These are phyloP conservation scores for Raffaelea arxii DNA, from an alignment of 2,329 filamentous ascomycete genomes.

Conservation along the genomic window DNA sequence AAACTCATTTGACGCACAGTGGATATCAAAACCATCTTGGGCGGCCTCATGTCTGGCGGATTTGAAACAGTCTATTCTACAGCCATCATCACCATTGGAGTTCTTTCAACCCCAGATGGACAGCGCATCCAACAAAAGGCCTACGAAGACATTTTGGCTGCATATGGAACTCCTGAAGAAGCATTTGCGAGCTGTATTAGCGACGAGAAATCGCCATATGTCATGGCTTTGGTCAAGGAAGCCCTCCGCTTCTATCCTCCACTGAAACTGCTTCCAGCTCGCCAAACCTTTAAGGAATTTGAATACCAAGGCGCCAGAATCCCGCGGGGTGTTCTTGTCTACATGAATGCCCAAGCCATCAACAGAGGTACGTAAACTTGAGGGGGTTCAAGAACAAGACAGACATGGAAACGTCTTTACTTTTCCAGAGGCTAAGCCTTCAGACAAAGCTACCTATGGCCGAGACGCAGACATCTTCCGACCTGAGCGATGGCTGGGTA, in stretches of 20 bases:
- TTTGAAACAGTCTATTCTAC: constrained; percentile 5
- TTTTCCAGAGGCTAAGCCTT: too few species aligned
- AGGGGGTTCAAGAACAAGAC: too few species aligned
- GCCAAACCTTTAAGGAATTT: constrained; percentile 1
- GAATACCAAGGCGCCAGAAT: neutral
- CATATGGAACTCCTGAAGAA: neutral
- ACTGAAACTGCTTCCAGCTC: constrained; percentile 1
- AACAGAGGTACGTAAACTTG: constrained; percentile 3
- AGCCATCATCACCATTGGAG: neutral
- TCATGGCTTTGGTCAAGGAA: constrained; percentile 2
- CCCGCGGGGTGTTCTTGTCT: constrained; percentile 1
- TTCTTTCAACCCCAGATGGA: neutral
- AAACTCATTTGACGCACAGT: neutral
- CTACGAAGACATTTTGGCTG: constrained; percentile 1
- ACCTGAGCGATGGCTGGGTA: constrained; percentile 36
- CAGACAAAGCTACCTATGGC: constrained; percentile 30
- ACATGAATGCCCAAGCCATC: constrained; percentile 1
- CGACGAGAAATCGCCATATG: constrained; percentile 3
- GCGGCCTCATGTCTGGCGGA: constrained; percentile 6
- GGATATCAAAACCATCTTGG: constrained; percentile 3
- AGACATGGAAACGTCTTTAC: neutral
- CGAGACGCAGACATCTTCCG: constrained; percentile 31
- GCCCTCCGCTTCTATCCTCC: constrained; percentile 4
- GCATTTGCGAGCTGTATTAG: neutral
- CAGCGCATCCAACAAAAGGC: constrained; percentile 3